A percentile compares a stretch with the other conserved stretches of the same genome.
Conservation (phyloP, 352 stramenopile species). For the Phytophthora aleatoria region DNA sequence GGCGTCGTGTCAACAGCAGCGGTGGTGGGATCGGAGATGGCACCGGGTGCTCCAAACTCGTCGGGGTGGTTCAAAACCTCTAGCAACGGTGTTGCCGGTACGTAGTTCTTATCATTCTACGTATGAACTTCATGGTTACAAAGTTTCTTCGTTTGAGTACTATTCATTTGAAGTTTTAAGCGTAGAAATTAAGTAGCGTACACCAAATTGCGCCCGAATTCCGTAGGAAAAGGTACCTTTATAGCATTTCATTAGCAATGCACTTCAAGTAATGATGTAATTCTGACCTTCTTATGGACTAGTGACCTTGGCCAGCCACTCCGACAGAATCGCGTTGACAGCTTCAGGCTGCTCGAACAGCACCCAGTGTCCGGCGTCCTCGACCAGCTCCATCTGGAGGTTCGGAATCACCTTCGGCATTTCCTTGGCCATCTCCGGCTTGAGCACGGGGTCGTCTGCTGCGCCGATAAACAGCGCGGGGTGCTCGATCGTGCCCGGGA, state of each 20-base stretch:
- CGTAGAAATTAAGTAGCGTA: too few species aligned
- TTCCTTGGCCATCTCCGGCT: constrained; percentile 42
- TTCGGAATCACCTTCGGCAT: constrained; percentile 52
- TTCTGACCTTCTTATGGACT: constrained; percentile 3
- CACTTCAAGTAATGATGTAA: neutral
- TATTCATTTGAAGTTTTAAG: too few species aligned
- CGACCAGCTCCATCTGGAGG: constrained; percentile 40
- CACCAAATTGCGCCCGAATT: too few species aligned
- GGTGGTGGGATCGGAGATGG: too few species aligned
- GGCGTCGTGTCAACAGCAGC: too few species aligned
- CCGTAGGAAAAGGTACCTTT: too few species aligned
- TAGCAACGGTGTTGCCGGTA: too few species aligned
- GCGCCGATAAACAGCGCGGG: constrained; percentile 50
- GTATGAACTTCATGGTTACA: too few species aligned
- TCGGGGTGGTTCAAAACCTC: too few species aligned
- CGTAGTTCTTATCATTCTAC: too few species aligned
- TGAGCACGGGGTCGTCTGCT: constrained; percentile 47
- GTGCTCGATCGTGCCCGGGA: constrained; percentile 41
- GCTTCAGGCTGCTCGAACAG: constrained; percentile 42
- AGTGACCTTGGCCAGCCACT: constrained; percentile 42
- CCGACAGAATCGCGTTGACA: constrained; percentile 45
- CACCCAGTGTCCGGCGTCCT: constrained; percentile 48
- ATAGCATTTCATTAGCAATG: neutral
- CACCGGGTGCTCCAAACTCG: too few species aligned
- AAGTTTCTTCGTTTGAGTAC: too few species aligned